A percentile compares a stretch with the other conserved stretches of the same genome.
These are phyloP conservation scores for Talaromyces sp. DNA, from an alignment of 2,329 filamentous ascomycete genomes.

Conservation along the genomic window DNA sequence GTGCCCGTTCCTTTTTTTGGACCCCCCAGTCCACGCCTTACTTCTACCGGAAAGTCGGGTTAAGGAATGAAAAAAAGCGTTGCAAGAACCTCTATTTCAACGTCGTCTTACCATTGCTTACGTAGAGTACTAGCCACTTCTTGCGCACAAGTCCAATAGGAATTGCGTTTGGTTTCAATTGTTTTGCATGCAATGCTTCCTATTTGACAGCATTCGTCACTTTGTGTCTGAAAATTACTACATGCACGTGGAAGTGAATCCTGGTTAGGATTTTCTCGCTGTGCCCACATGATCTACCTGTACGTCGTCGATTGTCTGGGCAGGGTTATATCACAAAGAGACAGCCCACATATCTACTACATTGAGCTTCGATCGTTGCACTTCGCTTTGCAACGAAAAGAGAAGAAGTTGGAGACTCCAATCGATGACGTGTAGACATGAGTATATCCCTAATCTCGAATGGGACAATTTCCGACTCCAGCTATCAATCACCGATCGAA, in stretches of 20 bases:
- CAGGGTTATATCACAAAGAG: not conserved
- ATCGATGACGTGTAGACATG: not conserved
- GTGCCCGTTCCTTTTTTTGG: slow-evolving; percentile 1
- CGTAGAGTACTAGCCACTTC: not conserved
- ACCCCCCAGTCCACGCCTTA: not conserved
- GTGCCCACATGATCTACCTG: not conserved
- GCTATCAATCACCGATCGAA: not conserved
- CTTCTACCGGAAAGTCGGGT: not conserved
- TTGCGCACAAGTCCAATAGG: not conserved
- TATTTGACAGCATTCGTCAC: not conserved
- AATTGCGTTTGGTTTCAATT: not conserved
- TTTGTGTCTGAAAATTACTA: not conserved
- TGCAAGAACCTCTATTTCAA: slow-evolving; percentile 4
- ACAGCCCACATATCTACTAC: not conserved
- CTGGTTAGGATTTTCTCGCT: not conserved
- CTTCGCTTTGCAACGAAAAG: not conserved
- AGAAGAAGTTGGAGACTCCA: not conserved
- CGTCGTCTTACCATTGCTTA: not conserved
- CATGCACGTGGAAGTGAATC: not conserved
- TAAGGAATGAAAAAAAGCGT: not conserved
- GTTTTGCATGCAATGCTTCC: not conserved
- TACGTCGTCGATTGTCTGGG: not conserved
- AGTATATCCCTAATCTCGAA: not conserved
- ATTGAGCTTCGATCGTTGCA: not conserved
- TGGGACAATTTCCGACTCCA: not conserved